These are phyloP conservation scores for Stemphylium beticola DNA, from an alignment of 2,329 filamentous ascomycete genomes.

Conservation along the genomic window DNA sequence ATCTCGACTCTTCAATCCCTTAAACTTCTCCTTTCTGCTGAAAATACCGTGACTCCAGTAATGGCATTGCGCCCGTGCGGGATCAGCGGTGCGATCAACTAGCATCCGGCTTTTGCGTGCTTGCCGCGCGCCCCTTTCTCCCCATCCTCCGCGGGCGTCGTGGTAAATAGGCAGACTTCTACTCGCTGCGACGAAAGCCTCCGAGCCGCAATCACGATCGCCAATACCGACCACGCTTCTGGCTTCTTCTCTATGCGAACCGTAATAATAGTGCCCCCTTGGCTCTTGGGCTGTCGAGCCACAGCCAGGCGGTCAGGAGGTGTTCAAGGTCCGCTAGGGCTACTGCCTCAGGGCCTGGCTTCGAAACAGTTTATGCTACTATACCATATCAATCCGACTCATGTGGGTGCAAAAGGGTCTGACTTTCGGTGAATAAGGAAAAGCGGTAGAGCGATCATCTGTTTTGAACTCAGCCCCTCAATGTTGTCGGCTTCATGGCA, in stretches of 20 bases:
- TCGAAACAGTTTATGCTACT: slow-evolving; percentile 6
- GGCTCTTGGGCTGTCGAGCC: background rate
- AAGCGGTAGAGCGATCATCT: background rate
- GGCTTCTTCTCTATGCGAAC: slow-evolving; percentile 3
- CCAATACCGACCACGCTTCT: background rate
- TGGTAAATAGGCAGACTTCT: no score
- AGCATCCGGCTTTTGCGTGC: background rate
- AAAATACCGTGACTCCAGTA: no score
- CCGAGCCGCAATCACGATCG: background rate
- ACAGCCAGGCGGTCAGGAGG: background rate
- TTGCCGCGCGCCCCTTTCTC: background rate
- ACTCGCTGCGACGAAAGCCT: background rate
- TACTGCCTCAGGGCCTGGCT: slow-evolving; percentile 4
- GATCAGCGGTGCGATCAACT: no score
- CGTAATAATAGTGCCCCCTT: background rate
- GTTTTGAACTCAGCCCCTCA: slow-evolving; percentile 3
- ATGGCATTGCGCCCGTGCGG: no score
- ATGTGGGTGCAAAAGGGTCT: background rate
- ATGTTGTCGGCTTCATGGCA: slow-evolving; percentile 1
- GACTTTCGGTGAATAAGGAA: background rate
- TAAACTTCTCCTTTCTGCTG: no score
- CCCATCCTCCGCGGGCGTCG: no score
- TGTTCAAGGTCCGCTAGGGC: background rate
- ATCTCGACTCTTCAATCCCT: no score
- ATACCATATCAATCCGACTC: background rate